Percentiles rank a stretch among this genome's conserved stretches.
Evolutionary conservation across 768 basidiomycete species (phyloP).

Genomic region (Pisolithus marmoratus): DNA sequence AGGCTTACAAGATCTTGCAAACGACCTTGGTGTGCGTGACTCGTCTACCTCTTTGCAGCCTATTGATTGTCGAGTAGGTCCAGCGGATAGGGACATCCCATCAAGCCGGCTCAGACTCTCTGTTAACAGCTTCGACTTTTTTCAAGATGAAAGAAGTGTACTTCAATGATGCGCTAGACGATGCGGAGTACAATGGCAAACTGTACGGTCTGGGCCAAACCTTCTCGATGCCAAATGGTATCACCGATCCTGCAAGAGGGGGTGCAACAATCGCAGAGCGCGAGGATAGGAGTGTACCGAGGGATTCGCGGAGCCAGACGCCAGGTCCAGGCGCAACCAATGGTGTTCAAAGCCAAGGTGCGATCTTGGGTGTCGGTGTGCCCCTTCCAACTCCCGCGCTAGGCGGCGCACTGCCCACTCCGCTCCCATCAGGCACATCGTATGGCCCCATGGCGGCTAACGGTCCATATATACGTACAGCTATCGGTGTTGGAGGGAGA

Average conservation of each 20-base stretch:
- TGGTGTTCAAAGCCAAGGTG: slow-evolving; percentile 34
- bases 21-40: slow-evolving; percentile 83
- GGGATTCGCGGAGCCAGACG: slow-evolving; percentile 52
- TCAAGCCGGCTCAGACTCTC: slow-evolving; percentile 96
- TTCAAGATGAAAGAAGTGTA: slow-evolving; percentile 94
- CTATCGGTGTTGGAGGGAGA: slow-evolving; percentile 49
- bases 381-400: slow-evolving; percentile 35
- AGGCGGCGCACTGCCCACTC: slow-evolving; percentile 37
- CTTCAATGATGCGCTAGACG: slow-evolving; percentile 87
- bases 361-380: slow-evolving; percentile 43
- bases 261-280: slow-evolving; percentile 80
- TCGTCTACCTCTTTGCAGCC: neutral
- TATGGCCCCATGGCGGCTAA: slow-evolving; percentile 56
- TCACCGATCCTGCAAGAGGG: slow-evolving; percentile 58
- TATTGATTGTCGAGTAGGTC: slow-evolving; percentile 44
- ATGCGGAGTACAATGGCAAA: slow-evolving; percentile 74
- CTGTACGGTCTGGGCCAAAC: slow-evolving; percentile 82
- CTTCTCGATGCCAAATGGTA: slow-evolving; percentile 61
- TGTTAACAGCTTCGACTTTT: slow-evolving; percentile 89
- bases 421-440: slow-evolving; percentile 41
- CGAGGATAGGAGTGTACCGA: slow-evolving; percentile 53
- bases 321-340: slow-evolving; percentile 39
- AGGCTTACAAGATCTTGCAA: slow-evolving; percentile 93
- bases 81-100: slow-evolving; percentile 86
- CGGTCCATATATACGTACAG: slow-evolving; percentile 61